A percentile compares a stretch with the other conserved stretches of the same genome.
Conservation (phyloP, 768 basidiomycete species). For the Rhizopogon vesiculosus region DNA sequence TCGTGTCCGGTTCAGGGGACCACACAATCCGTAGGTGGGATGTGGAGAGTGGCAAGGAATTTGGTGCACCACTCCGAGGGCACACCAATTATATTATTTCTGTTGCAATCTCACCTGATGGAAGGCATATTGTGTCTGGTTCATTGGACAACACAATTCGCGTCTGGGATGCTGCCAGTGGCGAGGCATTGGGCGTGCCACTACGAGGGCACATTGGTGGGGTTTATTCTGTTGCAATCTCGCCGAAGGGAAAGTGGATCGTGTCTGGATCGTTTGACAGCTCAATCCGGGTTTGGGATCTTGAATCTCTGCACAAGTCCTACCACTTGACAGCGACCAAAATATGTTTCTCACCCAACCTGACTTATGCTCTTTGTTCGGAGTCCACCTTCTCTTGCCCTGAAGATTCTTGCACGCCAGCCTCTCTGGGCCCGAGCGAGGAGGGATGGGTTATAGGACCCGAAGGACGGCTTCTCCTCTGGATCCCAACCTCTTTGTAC, state of each 20-base stretch:
- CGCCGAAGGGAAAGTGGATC: not conserved
- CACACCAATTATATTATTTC: rapidly evolving
- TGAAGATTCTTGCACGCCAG: not conserved
- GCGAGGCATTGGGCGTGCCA: too few species aligned
- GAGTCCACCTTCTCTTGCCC: not conserved
- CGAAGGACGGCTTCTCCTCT: not conserved
- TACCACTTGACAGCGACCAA: not conserved
- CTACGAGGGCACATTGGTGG: not conserved
- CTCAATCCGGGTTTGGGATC: conserved; percentile 16
- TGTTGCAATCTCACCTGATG: too few species aligned
- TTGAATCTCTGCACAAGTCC: not conserved
- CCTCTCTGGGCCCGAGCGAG: not conserved
- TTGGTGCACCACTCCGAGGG: too few species aligned
- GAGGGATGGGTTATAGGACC: conserved; percentile 1
- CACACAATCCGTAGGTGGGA: not conserved
- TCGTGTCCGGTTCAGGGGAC: not conserved
- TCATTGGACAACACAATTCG: conserved; percentile 7
- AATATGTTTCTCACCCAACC: not conserved
- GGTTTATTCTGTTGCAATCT: not conserved
- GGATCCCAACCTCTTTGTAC: not conserved
- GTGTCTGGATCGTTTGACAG: not conserved
- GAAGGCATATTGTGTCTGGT: too few species aligned
- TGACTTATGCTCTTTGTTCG: not conserved
- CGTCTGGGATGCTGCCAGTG: not conserved
- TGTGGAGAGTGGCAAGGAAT: too few species aligned